Percentiles rank a stretch among this genome's conserved stretches.
Evolutionary conservation across 768 basidiomycete species (phyloP).

Genomic region (Boletus coccyginus): DNA sequence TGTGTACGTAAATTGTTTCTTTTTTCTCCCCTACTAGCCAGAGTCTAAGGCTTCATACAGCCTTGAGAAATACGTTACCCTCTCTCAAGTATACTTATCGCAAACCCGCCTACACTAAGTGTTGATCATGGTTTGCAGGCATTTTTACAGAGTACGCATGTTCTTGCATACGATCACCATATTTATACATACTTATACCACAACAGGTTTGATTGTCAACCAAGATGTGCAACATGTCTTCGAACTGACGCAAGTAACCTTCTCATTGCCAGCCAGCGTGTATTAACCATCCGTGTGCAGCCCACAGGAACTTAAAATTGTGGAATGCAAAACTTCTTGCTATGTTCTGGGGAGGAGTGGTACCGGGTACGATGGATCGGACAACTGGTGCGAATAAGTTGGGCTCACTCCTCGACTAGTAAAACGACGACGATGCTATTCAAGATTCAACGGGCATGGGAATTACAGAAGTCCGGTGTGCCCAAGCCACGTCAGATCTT

Average conservation of each 20-base stretch:
- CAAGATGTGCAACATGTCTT: conserved; percentile 28
- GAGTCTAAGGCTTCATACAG: conserved; percentile 43
- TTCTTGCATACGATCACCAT: not conserved
- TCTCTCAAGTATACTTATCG: conserved; percentile 22
- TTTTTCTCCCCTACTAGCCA: not conserved
- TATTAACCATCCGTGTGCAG: conserved; percentile 20
- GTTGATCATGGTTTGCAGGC: conserved; percentile 19
- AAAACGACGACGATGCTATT: no score
- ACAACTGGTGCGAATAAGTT: no score
- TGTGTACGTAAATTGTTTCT: conserved; percentile 38
- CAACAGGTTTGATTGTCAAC: conserved; percentile 23
- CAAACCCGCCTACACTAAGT: conserved; percentile 34
- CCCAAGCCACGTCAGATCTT: conserved; percentile 38
- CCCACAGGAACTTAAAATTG: conserved; percentile 51
- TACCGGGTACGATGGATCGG: no score
- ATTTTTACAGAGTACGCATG: conserved; percentile 19
- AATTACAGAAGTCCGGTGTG: no score
- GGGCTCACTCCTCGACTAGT: no score
- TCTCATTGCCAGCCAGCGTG: conserved; percentile 11
- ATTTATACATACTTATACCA: not conserved
- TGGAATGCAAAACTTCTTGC: conserved; percentile 58
- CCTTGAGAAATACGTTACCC: conserved; percentile 29
- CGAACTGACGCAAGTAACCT: conserved; percentile 21
- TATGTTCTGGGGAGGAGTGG: conserved; percentile 43
- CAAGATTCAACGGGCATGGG: no score